Evolutionary conservation across 352 stramenopile species (phyloP), one percentile per base, ranked within the genome.

Genomic region (Plasmopara halstedii): DNA sequence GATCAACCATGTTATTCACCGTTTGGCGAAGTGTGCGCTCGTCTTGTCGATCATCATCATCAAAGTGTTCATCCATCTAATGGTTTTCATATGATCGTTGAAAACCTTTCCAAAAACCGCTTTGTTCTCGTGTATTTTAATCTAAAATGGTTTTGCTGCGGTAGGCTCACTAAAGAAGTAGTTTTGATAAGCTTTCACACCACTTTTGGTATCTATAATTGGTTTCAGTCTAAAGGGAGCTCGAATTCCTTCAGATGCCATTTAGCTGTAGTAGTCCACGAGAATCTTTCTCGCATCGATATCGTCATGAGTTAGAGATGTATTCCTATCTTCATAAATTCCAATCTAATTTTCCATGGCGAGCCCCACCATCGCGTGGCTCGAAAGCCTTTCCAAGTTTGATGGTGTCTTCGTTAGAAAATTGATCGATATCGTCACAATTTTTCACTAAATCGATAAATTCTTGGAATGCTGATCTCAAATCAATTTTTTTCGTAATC

Each of bases 11-110:
- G 25, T 29, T 29, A 29, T 29, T 29, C 25, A 4, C 25, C 25
- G 25, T 29, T 29, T 29, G 25, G 25, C 25, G 25, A 29, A 29
- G 6, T 10, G 25, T 29, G 25, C 25, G 25, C 25, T 29, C 25
- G 25, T 29, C 25, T 29, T 29, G 46, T 53, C n/a, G 44, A 31
- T 48, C 37, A 13, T 32, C 7, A 55, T 37, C 11, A 60, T 17
- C 15, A 60, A 55, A 39, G 52, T 55, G 15, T 51, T 40, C 52
- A 60, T 60, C 52, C 52, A 60, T 47, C 21, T 37, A 42, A 60
- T 60, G 6, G 19, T 51, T 42, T 55, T 47, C 44, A 55, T 55
- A 23, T 50, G 32, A 34, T 39, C 44, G 15, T 46, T 59, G 8
- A 35, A 46, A 23, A 42, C 52, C 17, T 54, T 39, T 11, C 52